These are phyloP conservation scores for Echium plantagineum DNA, from an alignment of 257 asterid species.

Conservation along the genomic window DNA sequence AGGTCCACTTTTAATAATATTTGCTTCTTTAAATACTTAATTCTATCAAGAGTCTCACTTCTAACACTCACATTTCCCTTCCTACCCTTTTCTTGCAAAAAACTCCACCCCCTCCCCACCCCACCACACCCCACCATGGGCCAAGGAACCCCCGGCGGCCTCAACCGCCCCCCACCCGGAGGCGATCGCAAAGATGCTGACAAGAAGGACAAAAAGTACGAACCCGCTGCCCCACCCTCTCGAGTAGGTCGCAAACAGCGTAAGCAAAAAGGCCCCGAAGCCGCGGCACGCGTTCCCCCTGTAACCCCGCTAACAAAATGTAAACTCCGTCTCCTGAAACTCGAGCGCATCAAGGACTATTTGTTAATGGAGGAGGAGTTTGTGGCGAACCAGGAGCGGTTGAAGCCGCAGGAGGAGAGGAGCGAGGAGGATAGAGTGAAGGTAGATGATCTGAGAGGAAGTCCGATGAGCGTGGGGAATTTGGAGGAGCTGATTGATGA, in stretches of 20 bases:
- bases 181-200: slow-evolving; percentile 79
- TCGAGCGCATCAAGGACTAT: slow-evolving; percentile 69
- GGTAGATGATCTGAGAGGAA: slow-evolving; percentile 75
- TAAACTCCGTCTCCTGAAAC: slow-evolving; percentile 58
- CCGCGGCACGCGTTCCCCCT: slow-evolving; percentile 68
- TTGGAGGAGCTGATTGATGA: slow-evolving; percentile 87
- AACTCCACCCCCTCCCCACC: too few species aligned
- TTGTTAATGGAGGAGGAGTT: slow-evolving; percentile 84
- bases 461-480: slow-evolving; percentile 91
- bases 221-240: slow-evolving; percentile 86
- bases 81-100: too few species aligned
- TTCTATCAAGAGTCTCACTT: too few species aligned
- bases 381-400: slow-evolving; percentile 78
- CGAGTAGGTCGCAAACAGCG: slow-evolving; percentile 92
- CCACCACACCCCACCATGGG: slow-evolving; percentile 32
- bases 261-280: slow-evolving; percentile 79
- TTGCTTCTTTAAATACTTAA: too few species aligned
- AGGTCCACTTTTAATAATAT: too few species aligned
- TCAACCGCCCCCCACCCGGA: slow-evolving; percentile 63
- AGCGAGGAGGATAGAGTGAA: slow-evolving; percentile 87
- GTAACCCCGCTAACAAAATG: slow-evolving; percentile 79
- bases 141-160: slow-evolving; percentile 87
- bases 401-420: slow-evolving; percentile 94
- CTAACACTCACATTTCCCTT: too few species aligned
- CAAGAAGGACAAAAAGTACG: slow-evolving; percentile 77